Evolutionary conservation across 78 protist genomes (phyloP), one percentile per base, ranked within the genome.

Genomic region (Protostelium mycophagum): DNA sequence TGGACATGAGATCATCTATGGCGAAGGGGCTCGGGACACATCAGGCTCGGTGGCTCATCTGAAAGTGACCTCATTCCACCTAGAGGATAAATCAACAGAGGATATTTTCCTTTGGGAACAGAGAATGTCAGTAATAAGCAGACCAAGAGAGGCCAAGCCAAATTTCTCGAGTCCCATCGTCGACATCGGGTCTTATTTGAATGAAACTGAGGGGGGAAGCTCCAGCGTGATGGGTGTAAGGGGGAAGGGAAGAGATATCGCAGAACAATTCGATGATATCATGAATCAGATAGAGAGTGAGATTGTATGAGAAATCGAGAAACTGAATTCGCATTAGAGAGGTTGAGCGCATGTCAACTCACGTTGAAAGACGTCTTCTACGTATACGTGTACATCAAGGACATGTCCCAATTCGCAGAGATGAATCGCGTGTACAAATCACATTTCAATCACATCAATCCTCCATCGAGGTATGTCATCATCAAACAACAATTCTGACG

Each of bases 351-450:
- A 1, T 37, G 51, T 83, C 28, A n/a, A 25, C 38, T 89, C 36
- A 31, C 36, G 39, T 85, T 93, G 63, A 91, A 87, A 0, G 36
- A 83, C 28, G 38, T 94, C 29, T 34, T 83, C 34, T 90, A 83
- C 86, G 90, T 90, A 9, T 51, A 91, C 35, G 73, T 94, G 37
- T 39, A 86, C 38, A 31, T 95, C 28, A 10, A 28, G 9, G 94
- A 92, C 90, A 87, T 95, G 89, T 38, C 86, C 36, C 88, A 89
- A 28, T 95, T 95, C 87, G 88, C 63, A 25, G 85, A 16, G n/a
- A 86, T 96, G 35, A 96, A 96, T 88, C 83, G 39, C 16, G 83
- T 0, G 9, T 96, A 96, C 93, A 38, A 34, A 38, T 34, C 73
- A 35, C 23, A 37, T 83, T 96, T 96, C 88, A 88, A 86, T 36